These are phyloP conservation scores for Kuraishia capsulata DNA, from an alignment of 805 yeast genomes.

Conservation along the genomic window DNA sequence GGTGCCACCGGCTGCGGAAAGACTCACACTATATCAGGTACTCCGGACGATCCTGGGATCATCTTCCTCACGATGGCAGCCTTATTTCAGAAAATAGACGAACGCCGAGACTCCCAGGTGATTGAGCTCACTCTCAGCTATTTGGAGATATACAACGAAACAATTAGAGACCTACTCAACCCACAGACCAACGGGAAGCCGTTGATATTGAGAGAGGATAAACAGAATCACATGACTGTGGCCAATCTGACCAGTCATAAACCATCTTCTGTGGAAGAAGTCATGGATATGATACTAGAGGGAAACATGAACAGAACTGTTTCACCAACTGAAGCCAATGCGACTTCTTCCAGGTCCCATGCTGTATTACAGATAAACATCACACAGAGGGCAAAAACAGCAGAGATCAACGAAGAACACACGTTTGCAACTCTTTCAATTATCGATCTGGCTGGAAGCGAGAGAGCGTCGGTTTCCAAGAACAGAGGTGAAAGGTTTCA, in stretches of 20 bases:
- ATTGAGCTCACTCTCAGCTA: slow-evolving; percentile 63
- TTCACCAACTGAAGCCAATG: slow-evolving; percentile 87
- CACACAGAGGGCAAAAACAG: slow-evolving; percentile 44
- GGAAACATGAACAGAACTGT: slow-evolving; percentile 76
- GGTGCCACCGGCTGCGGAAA: slow-evolving; percentile 99
- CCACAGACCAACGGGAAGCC: slow-evolving; percentile 39
- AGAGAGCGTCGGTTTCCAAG: slow-evolving; percentile 83
- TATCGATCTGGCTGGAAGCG: slow-evolving; percentile 93
- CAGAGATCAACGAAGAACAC: slow-evolving; percentile 57
- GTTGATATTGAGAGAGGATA: slow-evolving; percentile 64
- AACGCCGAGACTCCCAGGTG: slow-evolving; percentile 39
- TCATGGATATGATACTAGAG: slow-evolving; percentile 62
- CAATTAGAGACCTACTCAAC: slow-evolving; percentile 67
- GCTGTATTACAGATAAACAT: slow-evolving; percentile 84
- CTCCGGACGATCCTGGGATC: slow-evolving; percentile 65
- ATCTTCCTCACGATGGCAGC: slow-evolving; percentile 74
- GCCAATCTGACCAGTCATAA: slow-evolving; percentile 57
- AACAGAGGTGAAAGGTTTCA: slow-evolving; percentile 73
- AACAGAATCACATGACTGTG: slow-evolving; percentile 55
- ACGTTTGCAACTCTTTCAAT: slow-evolving; percentile 75
- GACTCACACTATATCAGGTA: slow-evolving; percentile 83
- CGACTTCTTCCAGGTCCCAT: slow-evolving; percentile 86
- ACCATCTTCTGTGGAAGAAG: slow-evolving; percentile 58
- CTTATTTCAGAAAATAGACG: slow-evolving; percentile 54
- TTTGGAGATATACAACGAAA: slow-evolving; percentile 87